Conservation (phyloP, 305 asterid genomes). For the Fraxinus nigra region DNA sequence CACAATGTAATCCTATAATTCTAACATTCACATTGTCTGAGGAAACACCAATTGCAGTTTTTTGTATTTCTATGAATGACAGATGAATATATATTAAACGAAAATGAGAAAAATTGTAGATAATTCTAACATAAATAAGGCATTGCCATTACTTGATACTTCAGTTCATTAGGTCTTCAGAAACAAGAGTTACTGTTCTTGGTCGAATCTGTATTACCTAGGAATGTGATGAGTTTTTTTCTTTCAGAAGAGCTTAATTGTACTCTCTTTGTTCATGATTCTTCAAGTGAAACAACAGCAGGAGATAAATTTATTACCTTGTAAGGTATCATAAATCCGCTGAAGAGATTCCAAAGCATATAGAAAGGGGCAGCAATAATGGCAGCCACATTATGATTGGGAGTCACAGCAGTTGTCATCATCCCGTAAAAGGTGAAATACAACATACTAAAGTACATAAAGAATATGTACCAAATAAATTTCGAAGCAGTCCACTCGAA, state of each 20-base stretch:
- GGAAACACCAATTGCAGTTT: background rate
- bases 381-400: constrained; percentile 92
- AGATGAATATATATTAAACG: background rate
- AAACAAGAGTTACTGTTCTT: background rate
- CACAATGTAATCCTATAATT: background rate
- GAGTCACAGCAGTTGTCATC: constrained; percentile 98
- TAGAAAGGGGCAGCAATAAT: constrained; percentile 86
- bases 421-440: constrained; percentile 94
- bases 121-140: background rate
- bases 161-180: constrained; percentile 2
- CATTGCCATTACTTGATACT: background rate
- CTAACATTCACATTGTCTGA: background rate
- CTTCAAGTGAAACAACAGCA: background rate
- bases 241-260: background rate
- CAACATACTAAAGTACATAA: constrained; percentile 81
- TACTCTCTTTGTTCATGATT: background rate
- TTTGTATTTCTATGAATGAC: background rate
- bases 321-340: constrained; percentile 95
- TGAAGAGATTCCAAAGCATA: constrained; percentile 97
- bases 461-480: constrained; percentile 67
- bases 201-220: background rate
- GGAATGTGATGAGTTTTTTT: background rate
- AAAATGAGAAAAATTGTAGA: background rate
- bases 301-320: constrained; percentile 49
- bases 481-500: constrained; percentile 76